Percentiles rank a stretch among this genome's conserved stretches.
Evolutionary conservation across 1,284 basidiomycete species (phyloP).

Genomic region (Clitocybe nebularis): DNA sequence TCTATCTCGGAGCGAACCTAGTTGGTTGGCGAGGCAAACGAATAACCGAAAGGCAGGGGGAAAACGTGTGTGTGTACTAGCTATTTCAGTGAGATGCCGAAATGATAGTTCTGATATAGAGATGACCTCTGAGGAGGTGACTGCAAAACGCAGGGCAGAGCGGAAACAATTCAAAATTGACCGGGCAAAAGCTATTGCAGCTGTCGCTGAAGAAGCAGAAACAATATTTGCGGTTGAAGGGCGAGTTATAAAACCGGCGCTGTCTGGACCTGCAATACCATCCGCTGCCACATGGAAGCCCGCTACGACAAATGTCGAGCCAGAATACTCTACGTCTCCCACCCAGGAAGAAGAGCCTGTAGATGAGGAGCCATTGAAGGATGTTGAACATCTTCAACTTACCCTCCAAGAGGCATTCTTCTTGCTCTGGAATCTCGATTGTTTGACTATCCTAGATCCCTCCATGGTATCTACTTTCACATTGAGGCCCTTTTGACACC

Average conservation of each 20-base stretch:
- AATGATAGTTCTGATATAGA: conserved; percentile 38
- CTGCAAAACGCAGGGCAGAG: conserved; percentile 79
- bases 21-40: conserved; percentile 78
- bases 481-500: not conserved
- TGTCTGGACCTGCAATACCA: conserved; percentile 59
- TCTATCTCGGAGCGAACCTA: conserved; percentile 91
- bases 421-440: conserved; percentile 80
- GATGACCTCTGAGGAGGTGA: conserved; percentile 83
- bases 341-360: conserved; percentile 28
- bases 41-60: conserved; percentile 57
- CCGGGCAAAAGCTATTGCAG: conserved; percentile 74
- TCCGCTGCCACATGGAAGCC: conserved; percentile 79
- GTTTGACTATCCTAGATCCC: conserved; percentile 71
- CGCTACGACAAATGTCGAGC: conserved; percentile 16
- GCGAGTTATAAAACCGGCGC: conserved; percentile 48
- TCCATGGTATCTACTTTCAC: conserved; percentile 45
- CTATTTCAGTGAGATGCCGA: no score
- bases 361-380: conserved; percentile 46
- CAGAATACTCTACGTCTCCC: conserved; percentile 13
- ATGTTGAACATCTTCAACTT: conserved; percentile 91
- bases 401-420: conserved; percentile 93
- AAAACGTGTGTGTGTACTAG: conserved; percentile 45
- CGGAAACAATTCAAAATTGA: conserved; percentile 90
- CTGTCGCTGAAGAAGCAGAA: conserved; percentile 72
- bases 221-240: conserved; percentile 66